Base-by-base conservation (phyloP, 768 basidiomycete genomes). In the Lentinula sp. region DNA sequence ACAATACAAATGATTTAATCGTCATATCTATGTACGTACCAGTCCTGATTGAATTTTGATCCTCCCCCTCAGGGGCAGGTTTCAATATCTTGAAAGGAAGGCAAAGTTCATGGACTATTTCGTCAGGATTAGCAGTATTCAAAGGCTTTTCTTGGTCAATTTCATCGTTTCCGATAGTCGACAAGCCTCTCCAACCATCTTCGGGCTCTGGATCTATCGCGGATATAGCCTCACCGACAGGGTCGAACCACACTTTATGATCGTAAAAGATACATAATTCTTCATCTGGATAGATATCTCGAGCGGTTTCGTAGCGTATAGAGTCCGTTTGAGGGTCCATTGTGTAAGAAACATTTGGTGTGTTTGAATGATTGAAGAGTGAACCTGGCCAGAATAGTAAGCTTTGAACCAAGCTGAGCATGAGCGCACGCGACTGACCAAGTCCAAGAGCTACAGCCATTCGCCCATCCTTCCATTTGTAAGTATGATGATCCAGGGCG, bases 181-280 rank as follows among this genome's bases (percentile, higher is more conserved):
- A 68, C 18, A 84, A 68, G 3, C 78, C 79, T 50, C 78, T 79
- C 80, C 79, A 81, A 3, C 74, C 79, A 63, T 82, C 80, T 13
- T 80, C 77, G 13, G 51, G 61, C 37, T 72, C 69, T 13, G 55
- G 32, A 34, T 21, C 51, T 18, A 63, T 64, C 2, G 61, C 64
- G 13, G 63, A 57, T 13, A 49, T 28, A n/a, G 45, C 23, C 5
- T 21, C 53, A 18, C 69, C 78, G n/a, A 74, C 67, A 8, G 78
- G 78, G n/a, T 79, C 68, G 63, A 87, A 88, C 86, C 86, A 87
- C 4, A 87, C 77, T 21, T 80, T 81, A 61, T 83, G 82, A 2
- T 85, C 88, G 66, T 92, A 89, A 68, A 83, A 90, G 62, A 93
- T 91, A 66, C 85, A 89, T 11, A 93, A 78, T 69, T 95, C 92